phyloP scores from a whole-genome alignment of 805 yeast species.

The Schizosaccharomyces octosporus region DNA sequence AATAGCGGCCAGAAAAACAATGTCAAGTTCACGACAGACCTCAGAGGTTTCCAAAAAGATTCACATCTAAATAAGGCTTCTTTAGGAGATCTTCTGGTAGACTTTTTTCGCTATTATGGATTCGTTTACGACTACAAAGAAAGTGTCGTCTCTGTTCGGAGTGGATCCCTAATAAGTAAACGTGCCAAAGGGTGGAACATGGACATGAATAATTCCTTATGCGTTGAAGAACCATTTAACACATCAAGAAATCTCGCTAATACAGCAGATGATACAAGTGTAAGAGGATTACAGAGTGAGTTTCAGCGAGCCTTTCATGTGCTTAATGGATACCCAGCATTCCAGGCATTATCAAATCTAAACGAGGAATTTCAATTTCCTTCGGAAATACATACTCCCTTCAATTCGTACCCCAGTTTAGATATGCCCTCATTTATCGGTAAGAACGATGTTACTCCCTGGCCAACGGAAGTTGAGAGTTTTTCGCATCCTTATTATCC shows the following conservation, averaged over 20 bases:
- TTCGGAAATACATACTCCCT: not conserved
- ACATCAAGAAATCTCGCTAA: conserved; percentile 10
- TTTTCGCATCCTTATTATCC: not conserved
- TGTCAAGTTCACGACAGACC: not conserved
- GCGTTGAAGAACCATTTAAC: conserved; percentile 11
- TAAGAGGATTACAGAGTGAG: conserved; percentile 1
- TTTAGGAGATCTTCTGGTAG: conserved; percentile 8
- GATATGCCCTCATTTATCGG: too few relatives aligned
- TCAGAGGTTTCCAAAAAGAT: too few relatives aligned
- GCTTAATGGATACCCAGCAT: not conserved
- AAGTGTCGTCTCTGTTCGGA: conserved; percentile 9
- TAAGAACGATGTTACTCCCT: too few relatives aligned
- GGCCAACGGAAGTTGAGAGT: not conserved
- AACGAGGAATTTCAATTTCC: not conserved
- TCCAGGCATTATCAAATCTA: not conserved
- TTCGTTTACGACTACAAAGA: conserved; percentile 8
- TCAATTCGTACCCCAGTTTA: not conserved
- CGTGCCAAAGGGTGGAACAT: conserved; percentile 9
- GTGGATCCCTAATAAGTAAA: conserved; percentile 8
- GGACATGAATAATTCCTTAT: conserved; percentile 9
- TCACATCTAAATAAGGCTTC: conserved; percentile 6
- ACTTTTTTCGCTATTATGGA: conserved; percentile 9
- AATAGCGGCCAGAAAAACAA: conserved; percentile 2
- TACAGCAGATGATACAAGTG: conserved; percentile 10
- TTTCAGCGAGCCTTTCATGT: not conserved